phyloP scores from a whole-genome alignment of 1,284 basidiomycete species.

The Phlebopus sp. region DNA sequence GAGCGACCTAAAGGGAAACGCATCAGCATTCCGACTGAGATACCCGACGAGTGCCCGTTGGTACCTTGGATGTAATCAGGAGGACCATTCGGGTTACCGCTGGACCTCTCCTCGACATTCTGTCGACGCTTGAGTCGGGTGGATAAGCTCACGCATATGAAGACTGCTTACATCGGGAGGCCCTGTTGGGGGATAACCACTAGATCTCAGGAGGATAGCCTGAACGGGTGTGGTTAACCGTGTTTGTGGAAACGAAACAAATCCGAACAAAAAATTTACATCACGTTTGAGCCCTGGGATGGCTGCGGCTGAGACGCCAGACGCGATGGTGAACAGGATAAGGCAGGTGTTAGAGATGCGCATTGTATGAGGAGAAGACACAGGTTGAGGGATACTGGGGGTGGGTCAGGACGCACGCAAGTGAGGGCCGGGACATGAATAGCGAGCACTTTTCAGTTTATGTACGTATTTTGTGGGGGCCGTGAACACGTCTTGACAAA shows the following conservation, averaged over 20 bases:
- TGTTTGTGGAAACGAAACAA: neutral
- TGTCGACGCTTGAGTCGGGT: neutral
- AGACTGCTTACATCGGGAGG: neutral
- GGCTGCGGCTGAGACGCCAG: conserved; percentile 9
- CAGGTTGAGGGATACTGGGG: neutral
- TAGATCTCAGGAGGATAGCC: neutral
- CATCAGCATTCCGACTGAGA: neutral
- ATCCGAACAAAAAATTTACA: conserved; percentile 3
- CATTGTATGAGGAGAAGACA: conserved; percentile 9
- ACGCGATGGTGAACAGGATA: conserved; percentile 13
- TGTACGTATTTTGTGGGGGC: conserved; percentile 1
- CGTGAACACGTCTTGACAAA: neutral
- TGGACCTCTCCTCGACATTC: neutral
- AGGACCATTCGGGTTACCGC: neutral
- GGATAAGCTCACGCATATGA: neutral
- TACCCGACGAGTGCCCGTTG: neutral
- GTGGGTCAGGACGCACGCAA: neutral
- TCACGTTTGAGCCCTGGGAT: conserved; percentile 13
- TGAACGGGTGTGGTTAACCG: neutral
- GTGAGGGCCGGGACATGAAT: neutral
- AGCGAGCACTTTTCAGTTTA: conserved; percentile 7
- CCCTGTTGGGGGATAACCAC: neutral
- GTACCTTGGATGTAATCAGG: conserved; percentile 2
- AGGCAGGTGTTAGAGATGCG: conserved; percentile 10
- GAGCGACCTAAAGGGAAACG: neutral